Evolutionary conservation across 2,329 filamentous ascomycete genomes (phyloP), one percentile per base, ranked within the genome.

Genomic region (Fusarium tjaetaba): DNA sequence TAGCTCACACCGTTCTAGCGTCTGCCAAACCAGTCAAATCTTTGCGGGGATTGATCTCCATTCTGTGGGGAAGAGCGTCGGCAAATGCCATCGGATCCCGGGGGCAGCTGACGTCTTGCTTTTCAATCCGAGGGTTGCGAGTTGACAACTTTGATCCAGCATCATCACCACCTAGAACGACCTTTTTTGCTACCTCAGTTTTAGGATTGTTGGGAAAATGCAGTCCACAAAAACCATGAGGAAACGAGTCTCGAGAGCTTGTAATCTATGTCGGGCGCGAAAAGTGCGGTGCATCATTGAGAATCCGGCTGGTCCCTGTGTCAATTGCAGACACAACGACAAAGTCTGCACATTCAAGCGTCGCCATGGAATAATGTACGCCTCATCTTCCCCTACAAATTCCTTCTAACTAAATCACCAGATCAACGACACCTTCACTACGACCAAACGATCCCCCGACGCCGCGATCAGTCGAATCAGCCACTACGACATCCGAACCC

Each of bases 231-330:
- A 77, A 43, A 14, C 64, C 0, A 49, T 39, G 10, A 74, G 75
- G 32, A 78, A 76, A 36, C 57, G 76, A 13, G 72, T 73, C 2
- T 72, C 75, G 5, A 59, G 76, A 7, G 76, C 76, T 10, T 78
- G 76, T 20, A 69, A 77, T 26, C 52, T 75, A 2, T 78, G 76
- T 52, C 76, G 76, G 7, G 46, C 68, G 8, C 62, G 76, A 42
- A 78, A 78, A 38, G 76, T 78, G 14, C 64, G 76, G 13, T 78
- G 76, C 52, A 78, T 78, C 30, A 73, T 78, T n/a, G 74, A 73
- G 22, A 64, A 63, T 36, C 59, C 73, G 3, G 56, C 69, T 20
- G 59, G 61, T 22, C 76, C 76, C 14, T 78, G 76, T 65, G 71
- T 78, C 73, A 78, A 78, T 24, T 78, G 76, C 53, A 72, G 72